phyloP scores from a whole-genome alignment of 306 rosid species.

The Trichosanthes cucumerina region DNA sequence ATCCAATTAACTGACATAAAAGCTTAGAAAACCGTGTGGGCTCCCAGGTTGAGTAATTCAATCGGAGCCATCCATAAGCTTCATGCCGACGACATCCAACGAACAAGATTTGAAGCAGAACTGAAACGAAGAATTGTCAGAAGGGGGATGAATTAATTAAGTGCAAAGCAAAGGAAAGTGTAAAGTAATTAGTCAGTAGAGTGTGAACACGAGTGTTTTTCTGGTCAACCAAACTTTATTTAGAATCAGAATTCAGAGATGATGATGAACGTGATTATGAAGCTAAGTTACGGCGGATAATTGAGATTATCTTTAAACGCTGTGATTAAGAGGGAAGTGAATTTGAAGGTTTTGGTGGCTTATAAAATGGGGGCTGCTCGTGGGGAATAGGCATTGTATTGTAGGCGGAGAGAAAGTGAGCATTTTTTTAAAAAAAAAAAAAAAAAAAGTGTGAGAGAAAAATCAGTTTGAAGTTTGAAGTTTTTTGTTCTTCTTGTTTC shows the following conservation, averaged over 20 bases:
- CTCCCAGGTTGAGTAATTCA: neutral
- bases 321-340: neutral
- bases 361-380: neutral
- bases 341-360: neutral
- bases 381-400: neutral
- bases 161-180: neutral
- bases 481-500: neutral
- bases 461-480: neutral
- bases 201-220: neutral
- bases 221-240: neutral
- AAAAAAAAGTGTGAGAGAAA: no score
- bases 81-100: neutral
- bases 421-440: neutral
- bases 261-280: neutral
- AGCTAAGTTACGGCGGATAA: neutral
- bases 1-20: neutral
- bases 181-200: neutral
- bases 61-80: neutral
- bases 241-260: neutral
- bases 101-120: neutral
- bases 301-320: neutral
- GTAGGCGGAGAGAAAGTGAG: conserved; percentile 4
- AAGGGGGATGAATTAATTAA: neutral
- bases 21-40: conserved; percentile 7
- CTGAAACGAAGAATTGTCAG: neutral